phyloP scores from a whole-genome alignment of 768 basidiomycete genomes.

The Neoboletus brunneissimus region DNA sequence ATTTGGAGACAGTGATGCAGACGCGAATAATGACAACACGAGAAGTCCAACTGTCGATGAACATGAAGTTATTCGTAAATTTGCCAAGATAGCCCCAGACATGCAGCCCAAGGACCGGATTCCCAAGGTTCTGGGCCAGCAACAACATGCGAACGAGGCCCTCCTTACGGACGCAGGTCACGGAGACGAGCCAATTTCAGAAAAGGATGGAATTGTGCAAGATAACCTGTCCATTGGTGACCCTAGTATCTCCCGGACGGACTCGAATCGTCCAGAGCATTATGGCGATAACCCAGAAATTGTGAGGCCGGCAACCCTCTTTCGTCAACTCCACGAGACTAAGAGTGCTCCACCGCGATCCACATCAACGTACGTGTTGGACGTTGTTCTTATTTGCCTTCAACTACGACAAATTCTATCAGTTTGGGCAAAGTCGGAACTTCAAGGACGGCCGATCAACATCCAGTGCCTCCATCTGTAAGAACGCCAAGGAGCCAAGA shows the following conservation, averaged over 20 bases:
- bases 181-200: neutral
- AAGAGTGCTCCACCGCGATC: neutral
- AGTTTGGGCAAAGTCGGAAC: neutral
- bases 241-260: neutral
- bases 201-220: neutral
- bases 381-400: neutral
- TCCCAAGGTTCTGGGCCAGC: neutral
- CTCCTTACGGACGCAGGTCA: neutral
- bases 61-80: neutral
- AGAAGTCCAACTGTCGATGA: neutral
- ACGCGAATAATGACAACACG: neutral
- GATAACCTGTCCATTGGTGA: neutral
- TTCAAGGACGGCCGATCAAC: neutral
- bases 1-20: neutral
- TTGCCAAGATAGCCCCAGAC: neutral
- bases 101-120: neutral
- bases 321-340: neutral
- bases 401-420: neutral
- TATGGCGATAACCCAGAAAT: neutral
- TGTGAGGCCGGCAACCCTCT: neutral
- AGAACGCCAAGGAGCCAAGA: neutral
- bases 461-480: neutral
- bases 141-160: too few species aligned
- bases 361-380: neutral
- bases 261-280: neutral